Evolutionary conservation across 257 asterid species (phyloP).

Genomic region (Handroanthus guayacan): DNA sequence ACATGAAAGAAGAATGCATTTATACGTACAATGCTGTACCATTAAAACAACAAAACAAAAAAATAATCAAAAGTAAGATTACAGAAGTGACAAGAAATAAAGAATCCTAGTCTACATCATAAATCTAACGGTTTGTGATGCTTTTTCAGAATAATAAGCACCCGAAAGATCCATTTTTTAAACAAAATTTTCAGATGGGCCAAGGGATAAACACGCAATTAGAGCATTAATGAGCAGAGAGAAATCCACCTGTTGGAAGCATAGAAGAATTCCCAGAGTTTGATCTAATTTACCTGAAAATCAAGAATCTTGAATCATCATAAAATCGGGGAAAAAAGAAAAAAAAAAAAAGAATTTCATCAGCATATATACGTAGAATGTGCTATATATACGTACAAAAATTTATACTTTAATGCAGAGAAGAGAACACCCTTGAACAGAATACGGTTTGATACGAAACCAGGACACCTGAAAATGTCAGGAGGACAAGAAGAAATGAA

Average conservation of each 20-base stretch:
- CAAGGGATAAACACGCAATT: neutral
- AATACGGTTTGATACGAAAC: slow-evolving; percentile 4
- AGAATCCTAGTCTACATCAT: neutral
- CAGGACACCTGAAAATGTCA: neutral
- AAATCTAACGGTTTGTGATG: neutral
- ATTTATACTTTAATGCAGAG: slow-evolving; percentile 4
- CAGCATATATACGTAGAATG: slow-evolving; percentile 10
- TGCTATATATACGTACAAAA: neutral
- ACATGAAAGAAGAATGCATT: neutral
- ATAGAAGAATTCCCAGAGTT: slow-evolving; percentile 9
- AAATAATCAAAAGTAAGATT: neutral
- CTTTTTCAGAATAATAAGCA: neutral
- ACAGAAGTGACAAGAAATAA: neutral
- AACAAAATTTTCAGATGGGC: neutral
- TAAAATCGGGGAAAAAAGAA: neutral
- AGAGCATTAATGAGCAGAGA: neutral
- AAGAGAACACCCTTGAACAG: neutral
- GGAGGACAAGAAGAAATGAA: neutral
- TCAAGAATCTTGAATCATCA: slow-evolving; percentile 31
- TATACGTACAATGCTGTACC: neutral
- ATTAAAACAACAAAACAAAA: neutral
- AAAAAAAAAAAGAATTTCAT: neutral
- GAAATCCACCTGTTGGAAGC: neutral
- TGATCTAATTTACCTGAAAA: slow-evolving; percentile 36
- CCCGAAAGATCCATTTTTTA: neutral